Evolutionary conservation across 2,329 filamentous ascomycete genomes (phyloP), one percentile per base, ranked within the genome.

Genomic region (Magnaporthiopsis rhizophila): DNA sequence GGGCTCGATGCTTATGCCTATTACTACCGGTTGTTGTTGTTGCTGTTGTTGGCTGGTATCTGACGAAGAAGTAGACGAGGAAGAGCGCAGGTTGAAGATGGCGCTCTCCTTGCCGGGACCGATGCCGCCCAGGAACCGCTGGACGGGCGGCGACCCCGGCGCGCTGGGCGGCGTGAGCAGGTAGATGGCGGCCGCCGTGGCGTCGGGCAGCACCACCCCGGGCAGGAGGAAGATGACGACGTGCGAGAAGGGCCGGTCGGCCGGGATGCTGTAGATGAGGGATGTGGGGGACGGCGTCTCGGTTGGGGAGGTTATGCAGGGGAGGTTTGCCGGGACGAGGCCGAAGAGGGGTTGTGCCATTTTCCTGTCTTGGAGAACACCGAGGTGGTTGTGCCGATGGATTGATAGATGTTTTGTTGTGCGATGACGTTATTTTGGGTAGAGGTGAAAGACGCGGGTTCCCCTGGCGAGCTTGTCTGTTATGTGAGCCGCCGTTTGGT

Each of bases 211-310:
- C 12, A 83, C 76, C 12, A 89, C 81, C 58, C 89, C 89, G 0
- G 95, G 96, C 0, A 97, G 85, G 50, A 97, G 82, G 78, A 98
- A 96, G 65, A 98, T 87, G 71, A 92, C 89, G 64, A 98, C 84
- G 74, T 98, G 92, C 21, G 89, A 87, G 74, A 95, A 92, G 62
- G 86, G 70, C 34, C 8, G 58, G 79, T 50, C 71, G 15, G 78
- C 75, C 2, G 75, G 75, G 64, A 85, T 77, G 62, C 77, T 76
- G 75, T 83, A 88, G 65, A 86, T 78, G 69, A 86, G 81, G n/a
- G 81, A 83, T 2, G 81, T 83, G 62, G 78, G 77, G 0, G 82
- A 80, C 0, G 81, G 85, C 2, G 78, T 74, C n/a, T 81, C 80
- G 36, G 81, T 78, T 0, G 86, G 85, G 1, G 75, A 72, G 2